A percentile compares a stretch with the other conserved stretches of the same genome.
These are phyloP conservation scores for Cordyceps sp. DNA, from an alignment of 2,329 filamentous ascomycete species.

Conservation along the genomic window DNA sequence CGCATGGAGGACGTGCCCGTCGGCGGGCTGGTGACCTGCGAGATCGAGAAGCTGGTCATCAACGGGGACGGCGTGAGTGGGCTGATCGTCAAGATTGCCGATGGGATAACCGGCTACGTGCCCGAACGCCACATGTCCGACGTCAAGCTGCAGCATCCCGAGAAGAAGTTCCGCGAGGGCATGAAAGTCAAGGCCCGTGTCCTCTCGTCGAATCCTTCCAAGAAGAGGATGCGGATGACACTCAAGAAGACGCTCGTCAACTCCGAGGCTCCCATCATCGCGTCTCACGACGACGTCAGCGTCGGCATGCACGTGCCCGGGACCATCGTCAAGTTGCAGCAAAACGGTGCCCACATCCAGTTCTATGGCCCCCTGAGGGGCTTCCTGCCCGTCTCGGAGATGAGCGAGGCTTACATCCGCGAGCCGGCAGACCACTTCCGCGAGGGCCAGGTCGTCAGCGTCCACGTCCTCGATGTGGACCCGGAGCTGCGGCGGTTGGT, in stretches of 20 bases:
- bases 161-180: conserved; percentile 88
- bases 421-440: conserved; percentile 83
- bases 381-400: conserved; percentile 85
- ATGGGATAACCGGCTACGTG: conserved; percentile 79
- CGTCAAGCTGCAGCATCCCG: conserved; percentile 72
- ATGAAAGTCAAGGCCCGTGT: conserved; percentile 73
- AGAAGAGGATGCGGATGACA: conserved; percentile 69
- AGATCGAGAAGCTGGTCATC: conserved; percentile 70
- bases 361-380: conserved; percentile 76
- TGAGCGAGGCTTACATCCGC: conserved; percentile 93
- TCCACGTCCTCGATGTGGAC: conserved; percentile 73
- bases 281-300: conserved; percentile 56
- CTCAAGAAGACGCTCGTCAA: conserved; percentile 92
- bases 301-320: conserved; percentile 68
- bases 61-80: conserved; percentile 65
- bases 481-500: conserved; percentile 54
- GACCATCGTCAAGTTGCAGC: conserved; percentile 68
- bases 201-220: conserved; percentile 59
- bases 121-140: conserved; percentile 81
- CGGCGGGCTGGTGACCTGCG: conserved; percentile 66
- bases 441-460: conserved; percentile 76
- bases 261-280: conserved; percentile 66
- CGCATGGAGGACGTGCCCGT: conserved; percentile 80
- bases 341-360: conserved; percentile 71
- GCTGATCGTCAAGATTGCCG: conserved; percentile 66